A percentile compares a stretch with the other conserved stretches of the same genome.
phyloP scores from a whole-genome alignment of 2,329 filamentous ascomycete species.

The Dactylellina haptotyla region DNA sequence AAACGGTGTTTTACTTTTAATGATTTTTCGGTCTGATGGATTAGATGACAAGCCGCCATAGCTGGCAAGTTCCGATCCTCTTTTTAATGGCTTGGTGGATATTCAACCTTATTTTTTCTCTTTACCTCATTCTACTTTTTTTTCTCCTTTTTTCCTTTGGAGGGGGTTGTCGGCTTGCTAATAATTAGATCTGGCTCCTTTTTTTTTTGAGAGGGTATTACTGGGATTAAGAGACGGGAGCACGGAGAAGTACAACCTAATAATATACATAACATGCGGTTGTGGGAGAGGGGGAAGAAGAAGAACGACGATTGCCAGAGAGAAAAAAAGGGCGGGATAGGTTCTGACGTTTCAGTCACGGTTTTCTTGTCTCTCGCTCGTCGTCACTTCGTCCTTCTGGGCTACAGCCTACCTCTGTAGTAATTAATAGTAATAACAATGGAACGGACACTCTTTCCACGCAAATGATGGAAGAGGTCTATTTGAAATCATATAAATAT shows the following conservation, averaged over 20 bases:
- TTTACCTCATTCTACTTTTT: conserved; percentile 35
- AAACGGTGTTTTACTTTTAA: conserved; percentile 49
- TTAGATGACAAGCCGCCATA: conserved; percentile 30
- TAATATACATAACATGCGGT: conserved; percentile 35
- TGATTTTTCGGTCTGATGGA: conserved; percentile 37
- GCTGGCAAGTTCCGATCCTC: background rate
- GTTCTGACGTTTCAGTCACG: background rate
- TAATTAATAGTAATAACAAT: conserved; percentile 53
- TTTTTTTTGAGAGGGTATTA: conserved; percentile 3
- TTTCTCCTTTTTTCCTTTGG: conserved; percentile 52
- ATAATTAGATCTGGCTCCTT: conserved; percentile 31
- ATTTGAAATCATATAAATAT: conserved; percentile 15
- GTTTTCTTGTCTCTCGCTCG: conserved; percentile 32
- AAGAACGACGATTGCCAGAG: background rate
- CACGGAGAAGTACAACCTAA: conserved; percentile 17
- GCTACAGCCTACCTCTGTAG: conserved; percentile 20
- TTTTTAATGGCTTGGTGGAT: conserved; percentile 50
- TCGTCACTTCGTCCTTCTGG: conserved; percentile 27
- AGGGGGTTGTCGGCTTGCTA: conserved; percentile 55
- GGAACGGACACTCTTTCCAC: conserved; percentile 20
- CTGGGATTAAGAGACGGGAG: background rate
- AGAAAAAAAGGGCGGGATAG: background rate
- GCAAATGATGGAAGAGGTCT: conserved; percentile 8
- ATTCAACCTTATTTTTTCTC: conserved; percentile 27
- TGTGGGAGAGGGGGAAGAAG: background rate